Base-by-base conservation (phyloP, 2,329 filamentous ascomycete genomes). In the Penicillium sp. region DNA sequence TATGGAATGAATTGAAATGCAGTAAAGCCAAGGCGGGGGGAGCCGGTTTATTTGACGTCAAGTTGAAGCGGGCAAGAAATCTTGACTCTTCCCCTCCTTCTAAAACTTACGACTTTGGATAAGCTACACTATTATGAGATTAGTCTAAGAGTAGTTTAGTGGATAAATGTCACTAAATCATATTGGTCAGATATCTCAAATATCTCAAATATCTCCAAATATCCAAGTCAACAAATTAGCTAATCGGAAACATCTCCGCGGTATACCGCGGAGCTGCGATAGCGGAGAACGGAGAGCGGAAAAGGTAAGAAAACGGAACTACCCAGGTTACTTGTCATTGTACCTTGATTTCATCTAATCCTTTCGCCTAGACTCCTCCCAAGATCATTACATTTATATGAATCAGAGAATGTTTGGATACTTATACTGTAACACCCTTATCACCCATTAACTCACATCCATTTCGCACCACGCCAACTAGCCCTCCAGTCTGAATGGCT, bases 381-480 rank as follows among this genome's bases (percentile, higher is more conserved):
- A 12, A 48, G 14, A 42, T 38, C 35, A 25, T 22, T 53, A 37
- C 25, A 42, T 54, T 42, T 42, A 40, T 41, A 53, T 49, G 12
- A n/a, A 14, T 1, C 6, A 31, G 25, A 31, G 14, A n/a, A 22
- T 14, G 19, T 22, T 44, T 16, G 17, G 19, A 14, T 25, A 40
- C 33, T 59, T 55, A 62, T 45, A 61, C 37, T 26, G 55, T 42
- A 28, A 70, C 53, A 5, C 65, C 71, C 59, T 69, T 75, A 50
- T 72, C 71, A 12, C 73, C 78, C 77, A 85, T 82, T 57, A 97
- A 76, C 72, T 96, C 93, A 30, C 90, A 92, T 0, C 94, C 94
- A 53, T 84, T 88, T 58, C 94, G 82, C 40, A 99, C 84, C 5
- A 96, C 90, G 1, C 93, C 94, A 11, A 97, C 90, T 43, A 97